Evolutionary conservation across 495 filamentous ascomycete genomes (phyloP).

Genomic region (Penicillium lividum): DNA sequence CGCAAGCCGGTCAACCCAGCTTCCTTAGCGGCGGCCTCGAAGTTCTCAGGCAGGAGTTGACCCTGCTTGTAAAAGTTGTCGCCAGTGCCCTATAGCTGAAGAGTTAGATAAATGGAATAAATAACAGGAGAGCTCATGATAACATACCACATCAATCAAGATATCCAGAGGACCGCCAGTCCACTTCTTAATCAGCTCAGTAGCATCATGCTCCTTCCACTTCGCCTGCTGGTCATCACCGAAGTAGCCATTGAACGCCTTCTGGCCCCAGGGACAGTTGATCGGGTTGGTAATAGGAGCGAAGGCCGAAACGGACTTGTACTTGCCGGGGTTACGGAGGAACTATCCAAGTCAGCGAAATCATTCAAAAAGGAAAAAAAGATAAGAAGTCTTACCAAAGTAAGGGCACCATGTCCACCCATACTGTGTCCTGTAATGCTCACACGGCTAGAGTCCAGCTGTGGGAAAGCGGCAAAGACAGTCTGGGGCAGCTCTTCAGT

Average conservation of each 20-base stretch:
- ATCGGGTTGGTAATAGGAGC: slow-evolving; percentile 89
- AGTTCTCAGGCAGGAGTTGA: slow-evolving; percentile 92
- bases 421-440: slow-evolving; percentile 92
- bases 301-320: slow-evolving; percentile 84
- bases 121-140: not conserved
- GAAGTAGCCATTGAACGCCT: slow-evolving; percentile 91
- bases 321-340: slow-evolving; percentile 85
- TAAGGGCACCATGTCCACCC: slow-evolving; percentile 95
- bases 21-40: slow-evolving; percentile 74
- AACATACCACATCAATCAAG: slow-evolving; percentile 76
- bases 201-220: slow-evolving; percentile 92
- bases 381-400: slow-evolving; percentile 52
- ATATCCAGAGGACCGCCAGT: slow-evolving; percentile 64
- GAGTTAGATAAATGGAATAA: not conserved
- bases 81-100: slow-evolving; percentile 64
- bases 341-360: slow-evolving; percentile 48
- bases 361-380: not conserved
- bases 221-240: slow-evolving; percentile 66
- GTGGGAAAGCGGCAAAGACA: slow-evolving; percentile 65
- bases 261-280: slow-evolving; percentile 89
- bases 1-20: slow-evolving; percentile 64
- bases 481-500: slow-evolving; percentile 75
- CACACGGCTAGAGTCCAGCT: slow-evolving; percentile 66
- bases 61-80: slow-evolving; percentile 95
- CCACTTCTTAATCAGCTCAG: slow-evolving; percentile 79